These are phyloP conservation scores for Bertia moriformis DNA, from an alignment of 2,329 filamentous ascomycete species.

Conservation along the genomic window DNA sequence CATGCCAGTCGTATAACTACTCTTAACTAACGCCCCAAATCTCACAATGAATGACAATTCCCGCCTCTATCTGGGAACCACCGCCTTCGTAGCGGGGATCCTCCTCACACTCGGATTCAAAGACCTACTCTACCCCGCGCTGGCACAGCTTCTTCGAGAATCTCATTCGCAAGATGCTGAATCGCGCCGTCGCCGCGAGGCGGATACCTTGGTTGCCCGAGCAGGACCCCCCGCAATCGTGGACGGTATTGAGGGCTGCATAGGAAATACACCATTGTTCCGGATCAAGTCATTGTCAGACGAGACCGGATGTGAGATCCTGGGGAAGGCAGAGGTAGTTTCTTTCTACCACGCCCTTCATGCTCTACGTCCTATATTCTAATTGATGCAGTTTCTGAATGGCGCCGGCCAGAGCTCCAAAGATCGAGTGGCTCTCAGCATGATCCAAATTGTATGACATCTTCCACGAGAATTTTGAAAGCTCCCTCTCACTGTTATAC, in stretches of 20 bases:
- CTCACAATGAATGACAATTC: background rate
- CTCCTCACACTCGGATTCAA: slow-evolving; percentile 65
- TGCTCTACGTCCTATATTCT: background rate
- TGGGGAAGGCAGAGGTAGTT: slow-evolving; percentile 40
- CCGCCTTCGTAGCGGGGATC: slow-evolving; percentile 66
- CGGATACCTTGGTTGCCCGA: background rate
- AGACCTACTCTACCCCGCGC: slow-evolving; percentile 57
- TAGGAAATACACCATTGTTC: slow-evolving; percentile 59
- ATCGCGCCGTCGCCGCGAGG: background rate
- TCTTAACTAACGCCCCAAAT: too few relatives aligned
- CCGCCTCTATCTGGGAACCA: slow-evolving; percentile 15
- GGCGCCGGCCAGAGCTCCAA: slow-evolving; percentile 61
- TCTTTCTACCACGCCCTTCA: background rate
- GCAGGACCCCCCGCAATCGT: slow-evolving; percentile 21
- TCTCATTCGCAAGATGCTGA: background rate
- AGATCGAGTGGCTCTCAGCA: slow-evolving; percentile 57
- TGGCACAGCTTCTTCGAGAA: slow-evolving; percentile 48
- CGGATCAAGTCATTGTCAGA: slow-evolving; percentile 56
- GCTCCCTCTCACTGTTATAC: background rate
- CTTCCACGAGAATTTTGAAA: background rate
- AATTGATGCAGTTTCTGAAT: slow-evolving; percentile 43
- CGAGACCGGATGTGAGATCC: slow-evolving; percentile 55
- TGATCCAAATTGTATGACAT: slow-evolving; percentile 30
- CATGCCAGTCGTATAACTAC: too few relatives aligned
- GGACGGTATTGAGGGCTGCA: slow-evolving; percentile 56